These are phyloP conservation scores for Vitis cinerea DNA, from an alignment of 164 flowering plant genomes.

Conservation along the genomic window DNA sequence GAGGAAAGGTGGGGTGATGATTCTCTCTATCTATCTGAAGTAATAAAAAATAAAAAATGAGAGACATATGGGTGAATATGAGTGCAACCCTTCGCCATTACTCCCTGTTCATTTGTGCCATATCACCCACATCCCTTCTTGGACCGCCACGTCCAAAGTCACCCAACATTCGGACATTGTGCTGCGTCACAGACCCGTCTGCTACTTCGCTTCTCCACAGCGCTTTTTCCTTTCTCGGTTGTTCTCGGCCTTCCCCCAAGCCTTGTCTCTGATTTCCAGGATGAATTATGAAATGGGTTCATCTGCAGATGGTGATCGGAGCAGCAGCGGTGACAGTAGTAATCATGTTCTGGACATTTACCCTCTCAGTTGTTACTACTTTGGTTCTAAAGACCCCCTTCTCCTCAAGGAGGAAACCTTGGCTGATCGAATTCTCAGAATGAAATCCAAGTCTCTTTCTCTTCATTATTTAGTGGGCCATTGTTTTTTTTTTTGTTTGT, in stretches of 20 bases:
- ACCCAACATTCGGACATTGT: too few species aligned
- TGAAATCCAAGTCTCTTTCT: conserved; percentile 45
- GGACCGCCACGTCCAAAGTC: too few species aligned
- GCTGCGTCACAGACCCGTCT: not conserved
- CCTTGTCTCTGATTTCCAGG: conserved; percentile 1
- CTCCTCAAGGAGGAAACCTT: conserved; percentile 42
- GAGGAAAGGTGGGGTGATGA: too few species aligned
- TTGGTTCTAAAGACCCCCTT: conserved; percentile 51
- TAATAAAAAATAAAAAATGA: too few species aligned
- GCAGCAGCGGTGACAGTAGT: not conserved
- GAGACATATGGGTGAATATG: too few species aligned
- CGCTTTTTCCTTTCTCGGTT: not conserved
- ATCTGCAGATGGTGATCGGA: not conserved
- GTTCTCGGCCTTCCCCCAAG: not conserved
- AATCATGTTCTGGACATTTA: conserved; percentile 40
- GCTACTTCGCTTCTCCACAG: not conserved
- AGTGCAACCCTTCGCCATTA: too few species aligned
- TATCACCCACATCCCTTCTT: too few species aligned
- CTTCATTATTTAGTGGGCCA: not conserved
- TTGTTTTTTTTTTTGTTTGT: not conserved
- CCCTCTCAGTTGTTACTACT: conserved; percentile 63
- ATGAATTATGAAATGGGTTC: conserved; percentile 15
- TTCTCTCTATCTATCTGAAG: too few species aligned
- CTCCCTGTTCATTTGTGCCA: not conserved
- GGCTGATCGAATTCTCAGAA: conserved; percentile 42